A percentile compares a stretch with the other conserved stretches of the same genome.
Evolutionary conservation across 2,329 filamentous ascomycete genomes (phyloP).

Genomic region (Ophiostoma himal-ulmi): DNA sequence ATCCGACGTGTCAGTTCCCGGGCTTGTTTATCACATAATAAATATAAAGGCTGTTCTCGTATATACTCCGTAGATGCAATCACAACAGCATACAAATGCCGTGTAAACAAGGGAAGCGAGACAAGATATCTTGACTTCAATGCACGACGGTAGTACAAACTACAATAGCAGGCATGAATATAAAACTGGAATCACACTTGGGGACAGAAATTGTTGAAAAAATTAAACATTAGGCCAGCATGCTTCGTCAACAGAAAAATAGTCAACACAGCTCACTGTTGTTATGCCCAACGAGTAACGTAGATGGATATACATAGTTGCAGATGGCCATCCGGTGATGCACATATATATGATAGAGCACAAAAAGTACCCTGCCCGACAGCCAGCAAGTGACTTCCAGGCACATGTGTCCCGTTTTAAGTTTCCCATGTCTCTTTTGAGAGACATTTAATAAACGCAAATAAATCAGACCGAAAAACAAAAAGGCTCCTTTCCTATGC

Average conservation of each 20-base stretch:
- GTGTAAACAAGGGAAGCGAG: too few species aligned
- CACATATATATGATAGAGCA: conserved; percentile 9
- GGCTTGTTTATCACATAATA: too few species aligned
- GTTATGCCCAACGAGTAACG: neutral
- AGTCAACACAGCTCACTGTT: neutral
- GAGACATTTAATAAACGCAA: neutral
- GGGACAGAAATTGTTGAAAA: neutral
- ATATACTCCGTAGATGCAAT: too few species aligned
- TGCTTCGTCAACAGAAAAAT: neutral
- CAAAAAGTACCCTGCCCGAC: neutral
- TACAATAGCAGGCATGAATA: too few species aligned
- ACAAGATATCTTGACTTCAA: too few species aligned
- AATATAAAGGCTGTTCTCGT: too few species aligned
- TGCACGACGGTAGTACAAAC: too few species aligned
- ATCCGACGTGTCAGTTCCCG: too few species aligned
- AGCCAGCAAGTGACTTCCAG: neutral
- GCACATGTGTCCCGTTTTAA: conserved; percentile 1
- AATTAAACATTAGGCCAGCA: neutral
- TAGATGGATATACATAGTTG: neutral
- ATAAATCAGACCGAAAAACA: conserved; percentile 15
- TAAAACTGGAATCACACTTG: neutral
- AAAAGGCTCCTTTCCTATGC: conserved; percentile 29
- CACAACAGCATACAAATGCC: too few species aligned
- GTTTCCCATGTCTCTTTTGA: neutral
- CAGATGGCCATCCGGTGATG: neutral